Base-by-base conservation (phyloP, 225 moss, liverwort and hornwort species). In the Bryoerythrophyllum caledonicum region DNA sequence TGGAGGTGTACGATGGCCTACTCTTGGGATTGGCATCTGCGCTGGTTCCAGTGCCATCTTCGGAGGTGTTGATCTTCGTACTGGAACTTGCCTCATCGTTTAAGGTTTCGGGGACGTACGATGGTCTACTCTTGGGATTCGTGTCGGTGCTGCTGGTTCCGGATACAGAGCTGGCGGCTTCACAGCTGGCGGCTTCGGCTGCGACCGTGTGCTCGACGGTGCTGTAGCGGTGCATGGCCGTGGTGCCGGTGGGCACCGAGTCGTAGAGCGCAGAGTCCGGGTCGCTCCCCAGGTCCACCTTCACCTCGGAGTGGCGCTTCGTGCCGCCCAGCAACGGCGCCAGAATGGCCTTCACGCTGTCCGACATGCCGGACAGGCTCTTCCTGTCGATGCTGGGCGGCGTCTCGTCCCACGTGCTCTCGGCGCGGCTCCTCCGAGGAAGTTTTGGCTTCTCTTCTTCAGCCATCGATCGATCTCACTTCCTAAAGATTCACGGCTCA, bases 291-390 rank as follows among this genome's bases (percentile, higher is more conserved):
- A 78, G 41, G 40, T 78, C 63, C 59, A 84, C 84, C 51, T 67
- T 62, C 51, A 84, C 78, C 6, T 66, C 51, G 7, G 78, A 74
- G 24, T 77, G 65, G 25, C 74, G 78, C 75, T 75, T 84, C 49
- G 56, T 81, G 51, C 84, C 81, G 0, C 81, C 75, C 4, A 84
- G 51, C 70, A 84, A 40, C 0, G 84, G 84, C 8, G 84, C 81
- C 0, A 84, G 66, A 46, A 78, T 78, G 49, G 81, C 84, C 71
- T 84, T 84, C 61, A 81, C 81, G 14, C 56, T 81, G 1, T 84
- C 78, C 0, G 84, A 84, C 84, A 84, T 84, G 67, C 81, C 84
- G 44, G 84, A 60, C 81, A 84, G 71, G 81, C 84, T 84, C 75
- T 75, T 84, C 71, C 84, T 78, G 56, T 84, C 84, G 52, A 23